Conservation (phyloP, 768 basidiomycete species). For the Arthromyces matolae region DNA sequence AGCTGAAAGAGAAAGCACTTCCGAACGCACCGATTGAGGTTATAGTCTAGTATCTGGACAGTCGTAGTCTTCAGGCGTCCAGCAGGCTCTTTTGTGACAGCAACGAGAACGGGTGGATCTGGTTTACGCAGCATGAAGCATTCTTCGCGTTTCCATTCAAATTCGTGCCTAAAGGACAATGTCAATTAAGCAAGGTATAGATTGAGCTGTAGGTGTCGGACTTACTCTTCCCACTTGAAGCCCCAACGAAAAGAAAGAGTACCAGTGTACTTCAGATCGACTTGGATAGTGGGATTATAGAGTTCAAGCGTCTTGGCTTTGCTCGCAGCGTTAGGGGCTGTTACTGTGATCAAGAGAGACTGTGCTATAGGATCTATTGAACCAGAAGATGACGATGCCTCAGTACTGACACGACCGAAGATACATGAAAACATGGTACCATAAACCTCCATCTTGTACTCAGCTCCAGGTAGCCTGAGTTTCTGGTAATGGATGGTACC, state of each 20-base stretch:
- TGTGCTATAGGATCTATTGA: slow-evolving; percentile 70
- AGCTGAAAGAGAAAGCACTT: background rate
- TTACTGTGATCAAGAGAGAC: slow-evolving; percentile 65
- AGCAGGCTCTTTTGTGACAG: slow-evolving; percentile 72
- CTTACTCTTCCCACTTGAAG: slow-evolving; percentile 83
- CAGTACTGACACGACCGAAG: background rate
- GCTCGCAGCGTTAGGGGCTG: slow-evolving; percentile 57
- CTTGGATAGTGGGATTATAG: slow-evolving; percentile 63
- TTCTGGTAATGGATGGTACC: slow-evolving; percentile 72
- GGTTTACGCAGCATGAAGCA: slow-evolving; percentile 83
- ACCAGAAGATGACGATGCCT: background rate
- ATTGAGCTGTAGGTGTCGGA: slow-evolving; percentile 12
- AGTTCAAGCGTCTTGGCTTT: slow-evolving; percentile 76
- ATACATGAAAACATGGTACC: slow-evolving; percentile 35
- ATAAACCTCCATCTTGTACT: slow-evolving; percentile 65
- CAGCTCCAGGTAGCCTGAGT: slow-evolving; percentile 47
- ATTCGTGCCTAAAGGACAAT: slow-evolving; percentile 59
- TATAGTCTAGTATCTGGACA: slow-evolving; percentile 82
- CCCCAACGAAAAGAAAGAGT: slow-evolving; percentile 71
- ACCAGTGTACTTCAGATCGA: slow-evolving; percentile 74
- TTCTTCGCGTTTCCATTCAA: slow-evolving; percentile 84
- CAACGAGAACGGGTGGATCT: slow-evolving; percentile 82
- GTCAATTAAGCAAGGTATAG: background rate
- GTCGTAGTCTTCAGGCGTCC: slow-evolving; percentile 61
- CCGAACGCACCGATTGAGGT: slow-evolving; percentile 61